Percentiles rank a stretch among this genome's conserved stretches.
phyloP scores from a whole-genome alignment of 73 alveolate species.

The Paramecium octaurelia region DNA sequence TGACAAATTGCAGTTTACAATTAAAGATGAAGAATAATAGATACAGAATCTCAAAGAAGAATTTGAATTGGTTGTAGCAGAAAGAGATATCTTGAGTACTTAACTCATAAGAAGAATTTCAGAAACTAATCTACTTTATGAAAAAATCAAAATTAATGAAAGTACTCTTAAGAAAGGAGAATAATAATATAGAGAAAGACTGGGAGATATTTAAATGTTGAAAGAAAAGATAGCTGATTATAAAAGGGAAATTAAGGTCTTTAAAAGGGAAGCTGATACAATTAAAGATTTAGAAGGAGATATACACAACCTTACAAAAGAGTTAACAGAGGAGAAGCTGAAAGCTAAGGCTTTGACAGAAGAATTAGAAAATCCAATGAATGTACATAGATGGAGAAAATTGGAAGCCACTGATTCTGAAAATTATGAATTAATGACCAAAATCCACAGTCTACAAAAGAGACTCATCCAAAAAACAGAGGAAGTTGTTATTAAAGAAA shows the following conservation, averaged over 20 bases:
- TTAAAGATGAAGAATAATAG: slow-evolving; percentile 84
- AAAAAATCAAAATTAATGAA: slow-evolving; percentile 89
- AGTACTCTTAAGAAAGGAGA: slow-evolving; percentile 90
- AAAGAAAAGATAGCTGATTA: slow-evolving; percentile 80
- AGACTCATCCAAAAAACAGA: slow-evolving; percentile 92
- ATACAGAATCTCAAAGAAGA: slow-evolving; percentile 77
- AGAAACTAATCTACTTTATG: slow-evolving; percentile 90
- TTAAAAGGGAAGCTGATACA: slow-evolving; percentile 79
- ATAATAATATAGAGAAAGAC: slow-evolving; percentile 80
- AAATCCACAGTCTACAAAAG: slow-evolving; percentile 89
- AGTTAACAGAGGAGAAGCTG: slow-evolving; percentile 86
- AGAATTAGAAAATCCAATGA: slow-evolving; percentile 92
- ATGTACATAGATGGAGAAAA: slow-evolving; percentile 96
- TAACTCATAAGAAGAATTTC: slow-evolving; percentile 93
- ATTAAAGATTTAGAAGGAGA: slow-evolving; percentile 86
- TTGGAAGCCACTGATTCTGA: slow-evolving; percentile 97
- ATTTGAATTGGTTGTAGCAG: slow-evolving; percentile 82
- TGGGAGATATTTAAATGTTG: slow-evolving; percentile 82
- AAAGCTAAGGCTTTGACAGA: slow-evolving; percentile 94
- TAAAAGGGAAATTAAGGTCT: slow-evolving; percentile 72
- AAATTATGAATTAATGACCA: slow-evolving; percentile 91
- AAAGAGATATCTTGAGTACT: slow-evolving; percentile 89
- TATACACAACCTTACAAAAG: slow-evolving; percentile 73
- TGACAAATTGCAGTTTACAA: slow-evolving; percentile 72
- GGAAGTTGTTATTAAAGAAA: slow-evolving; percentile 89